Conservation (phyloP, 129 eudicot genomes). For the Tagetes erecta region DNA sequence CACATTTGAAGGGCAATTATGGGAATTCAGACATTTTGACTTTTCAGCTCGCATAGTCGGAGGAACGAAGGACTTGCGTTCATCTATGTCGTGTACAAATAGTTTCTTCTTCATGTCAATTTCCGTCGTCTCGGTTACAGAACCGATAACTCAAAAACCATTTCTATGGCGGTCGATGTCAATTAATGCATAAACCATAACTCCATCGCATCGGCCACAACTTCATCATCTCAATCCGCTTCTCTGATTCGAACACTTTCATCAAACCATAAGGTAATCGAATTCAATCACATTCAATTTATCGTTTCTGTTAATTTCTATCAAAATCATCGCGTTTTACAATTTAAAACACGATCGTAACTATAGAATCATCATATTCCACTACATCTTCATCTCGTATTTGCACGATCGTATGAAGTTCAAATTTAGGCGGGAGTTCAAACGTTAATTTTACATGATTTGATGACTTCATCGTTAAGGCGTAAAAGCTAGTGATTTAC, state of each 20-base stretch:
- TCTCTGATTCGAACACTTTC: slow-evolving; percentile 24
- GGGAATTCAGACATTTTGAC: slow-evolving; percentile 10
- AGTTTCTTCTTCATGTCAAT: slow-evolving; percentile 16
- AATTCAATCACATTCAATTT: slow-evolving; percentile 24
- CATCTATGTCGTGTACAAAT: slow-evolving; percentile 7
- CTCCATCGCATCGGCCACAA: slow-evolving; percentile 9
- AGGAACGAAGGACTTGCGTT: neutral
- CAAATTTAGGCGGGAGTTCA: slow-evolving; percentile 41
- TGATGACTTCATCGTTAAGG: neutral
- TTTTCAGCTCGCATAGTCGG: slow-evolving; percentile 14
- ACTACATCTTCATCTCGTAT: slow-evolving; percentile 4
- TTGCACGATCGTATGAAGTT: slow-evolving; percentile 29
- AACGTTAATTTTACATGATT: slow-evolving; percentile 2
- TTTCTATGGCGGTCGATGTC: slow-evolving; percentile 35
- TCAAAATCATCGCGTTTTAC: neutral
- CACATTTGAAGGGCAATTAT: slow-evolving; percentile 5
- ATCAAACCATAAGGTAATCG: slow-evolving; percentile 28
- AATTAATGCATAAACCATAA: slow-evolving; percentile 11
- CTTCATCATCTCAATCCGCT: slow-evolving; percentile 22
- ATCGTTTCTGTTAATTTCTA: slow-evolving; percentile 9
- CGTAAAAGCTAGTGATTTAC: slow-evolving; percentile 22
- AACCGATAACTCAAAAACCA: slow-evolving; percentile 13
- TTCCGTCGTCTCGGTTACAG: slow-evolving; percentile 34
- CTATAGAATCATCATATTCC: slow-evolving; percentile 7
- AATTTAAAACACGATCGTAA: neutral